Percentiles rank a stretch among this genome's conserved stretches.
Evolutionary conservation across 768 basidiomycete species (phyloP).

Genomic region (Suillus spraguei): DNA sequence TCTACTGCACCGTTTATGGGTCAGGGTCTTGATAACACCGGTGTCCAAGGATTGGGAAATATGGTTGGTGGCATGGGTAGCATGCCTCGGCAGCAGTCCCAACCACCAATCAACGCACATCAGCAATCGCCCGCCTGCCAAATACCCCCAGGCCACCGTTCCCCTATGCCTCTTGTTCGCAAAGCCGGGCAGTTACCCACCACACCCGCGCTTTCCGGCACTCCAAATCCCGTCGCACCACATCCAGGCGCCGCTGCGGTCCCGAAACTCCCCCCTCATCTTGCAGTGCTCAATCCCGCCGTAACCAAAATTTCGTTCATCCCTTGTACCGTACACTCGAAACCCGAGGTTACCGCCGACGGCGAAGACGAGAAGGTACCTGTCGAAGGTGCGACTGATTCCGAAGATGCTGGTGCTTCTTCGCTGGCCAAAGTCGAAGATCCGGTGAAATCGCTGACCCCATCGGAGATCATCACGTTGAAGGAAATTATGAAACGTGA

Average conservation of each 20-base stretch:
- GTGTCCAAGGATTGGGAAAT: conserved; percentile 12
- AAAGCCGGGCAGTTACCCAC: conserved; percentile 24
- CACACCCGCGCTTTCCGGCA: conserved; percentile 10
- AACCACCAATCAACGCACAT: conserved; percentile 24
- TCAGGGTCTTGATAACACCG: conserved; percentile 21
- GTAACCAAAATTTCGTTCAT: conserved; percentile 35
- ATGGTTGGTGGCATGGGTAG: conserved; percentile 17
- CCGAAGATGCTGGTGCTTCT: conserved; percentile 16
- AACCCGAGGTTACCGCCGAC: conserved; percentile 24
- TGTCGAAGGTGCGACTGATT: conserved; percentile 20
- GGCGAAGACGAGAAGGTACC: conserved; percentile 26
- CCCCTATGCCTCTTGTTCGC: conserved; percentile 23
- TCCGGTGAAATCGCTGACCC: conserved; percentile 28
- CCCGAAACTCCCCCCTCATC: conserved; percentile 36
- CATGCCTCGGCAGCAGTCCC: conserved; percentile 24
- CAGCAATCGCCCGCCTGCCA: conserved; percentile 30
- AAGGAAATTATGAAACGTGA: conserved; percentile 42
- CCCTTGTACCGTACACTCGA: conserved; percentile 23
- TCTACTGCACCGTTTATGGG: conserved; percentile 24
- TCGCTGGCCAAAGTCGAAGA: conserved; percentile 25
- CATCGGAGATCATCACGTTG: conserved; percentile 36
- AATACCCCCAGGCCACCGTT: conserved; percentile 22
- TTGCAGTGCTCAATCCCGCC: conserved; percentile 33
- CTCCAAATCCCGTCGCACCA: conserved; percentile 23
- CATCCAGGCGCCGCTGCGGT: conserved; percentile 30